Base-by-base conservation (phyloP, 331 rosid genomes). In the Malus hybrid region DNA sequence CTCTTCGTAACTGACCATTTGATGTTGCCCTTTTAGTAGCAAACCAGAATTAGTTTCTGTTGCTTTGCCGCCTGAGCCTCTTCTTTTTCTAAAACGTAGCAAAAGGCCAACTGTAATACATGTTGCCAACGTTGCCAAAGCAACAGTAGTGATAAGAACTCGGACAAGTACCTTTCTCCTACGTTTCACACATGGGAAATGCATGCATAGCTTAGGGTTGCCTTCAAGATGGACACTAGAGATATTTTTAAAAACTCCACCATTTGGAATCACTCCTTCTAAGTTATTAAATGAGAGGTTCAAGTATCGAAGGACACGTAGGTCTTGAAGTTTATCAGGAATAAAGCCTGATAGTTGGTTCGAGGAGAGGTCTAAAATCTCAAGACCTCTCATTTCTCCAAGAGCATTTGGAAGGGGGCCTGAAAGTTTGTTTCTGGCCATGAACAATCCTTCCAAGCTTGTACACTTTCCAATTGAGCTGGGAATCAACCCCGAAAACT, bases 271-370 rank as follows among this genome's bases (percentile, higher is more conserved):
- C 16, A 9, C 77, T 48, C 97, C 97, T 74, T 92, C 93, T 9
- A 93, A 64, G 59, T 87, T 71, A 70, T 93, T 93, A 19, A 80
- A 88, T 27, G 97, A 88, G 8, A 93, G 83, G 75, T 93, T 87
- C 54, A 93, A 85, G 67, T 60, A 76, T 42, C 24, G 59, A 55
- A 92, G 90, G 73, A 28, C 91, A 0, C 10, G 71, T 5, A 93
- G 72, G 1, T 83, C 64, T 80, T 79, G 84, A 70, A 90, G 91
- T 59, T 83, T 88, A 22, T 28, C 2, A 65, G 98, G 98, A 81
- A 93, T 86, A 42, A 80, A 59, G 48, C 97, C 93, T 3, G 89
- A 82, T 63, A 93, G 89, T 62, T 83, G 86, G 90, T 90, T 93
- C 55, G 87, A 82, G 55, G 98, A 89, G 2, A 93, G 85, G 70